These are phyloP conservation scores for Vitis hybrid DNA, from an alignment of 177 flowering plant genomes.

Conservation along the genomic window DNA sequence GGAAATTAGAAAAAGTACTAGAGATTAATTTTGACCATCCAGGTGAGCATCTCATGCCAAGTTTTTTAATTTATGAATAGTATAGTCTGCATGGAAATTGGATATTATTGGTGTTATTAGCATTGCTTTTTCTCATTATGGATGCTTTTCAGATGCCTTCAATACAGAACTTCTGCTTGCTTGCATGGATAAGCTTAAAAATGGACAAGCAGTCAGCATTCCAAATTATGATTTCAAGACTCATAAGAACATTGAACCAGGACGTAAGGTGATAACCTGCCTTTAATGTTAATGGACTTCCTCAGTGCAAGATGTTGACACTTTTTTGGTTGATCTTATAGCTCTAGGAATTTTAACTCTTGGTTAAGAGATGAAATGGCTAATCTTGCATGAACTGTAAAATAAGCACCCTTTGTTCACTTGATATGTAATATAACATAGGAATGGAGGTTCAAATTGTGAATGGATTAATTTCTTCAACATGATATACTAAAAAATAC, in stretches of 20 bases:
- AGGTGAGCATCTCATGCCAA: constrained; percentile 28
- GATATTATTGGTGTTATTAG: not conserved
- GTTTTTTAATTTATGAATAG: not conserved
- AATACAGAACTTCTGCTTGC: constrained; percentile 55
- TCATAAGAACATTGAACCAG: constrained; percentile 35
- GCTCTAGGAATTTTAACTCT: no score
- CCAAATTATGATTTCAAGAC: constrained; percentile 63
- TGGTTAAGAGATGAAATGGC: no score
- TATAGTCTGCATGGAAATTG: not conserved
- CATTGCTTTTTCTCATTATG: not conserved
- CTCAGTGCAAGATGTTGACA: no score
- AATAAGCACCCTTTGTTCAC: no score
- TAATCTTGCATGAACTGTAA: no score
- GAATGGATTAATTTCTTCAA: no score
- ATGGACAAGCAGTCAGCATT: constrained; percentile 48
- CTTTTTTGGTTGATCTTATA: no score
- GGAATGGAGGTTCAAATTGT: no score
- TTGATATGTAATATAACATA: no score
- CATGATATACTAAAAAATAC: no score
- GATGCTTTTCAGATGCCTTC: constrained; percentile 53
- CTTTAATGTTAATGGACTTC: not conserved
- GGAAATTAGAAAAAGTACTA: constrained; percentile 33
- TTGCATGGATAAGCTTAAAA: constrained; percentile 55
- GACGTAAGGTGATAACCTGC: constrained; percentile 44
- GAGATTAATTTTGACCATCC: constrained; percentile 70